Evolutionary conservation across 2,329 filamentous ascomycete genomes (phyloP), one percentile per base, ranked within the genome.

Genomic region (Diaporthe sp.): DNA sequence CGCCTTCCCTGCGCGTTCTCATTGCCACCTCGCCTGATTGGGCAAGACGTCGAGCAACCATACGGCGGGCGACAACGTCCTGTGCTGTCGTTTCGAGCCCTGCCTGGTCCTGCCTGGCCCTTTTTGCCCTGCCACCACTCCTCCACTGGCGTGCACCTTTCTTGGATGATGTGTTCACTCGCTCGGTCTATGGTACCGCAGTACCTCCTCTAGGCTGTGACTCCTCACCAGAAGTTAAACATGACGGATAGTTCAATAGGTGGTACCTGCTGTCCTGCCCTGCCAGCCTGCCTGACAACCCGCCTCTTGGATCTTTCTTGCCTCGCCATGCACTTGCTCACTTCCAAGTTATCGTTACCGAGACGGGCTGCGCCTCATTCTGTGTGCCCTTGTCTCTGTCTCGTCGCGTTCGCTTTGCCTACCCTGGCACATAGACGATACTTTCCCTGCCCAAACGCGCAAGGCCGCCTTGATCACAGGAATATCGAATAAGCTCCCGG

Each of bases 1-100:
- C 55, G 71, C 46, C 70, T 57, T 75, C 74, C 74, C 74, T 76
- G 74, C 74, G 67, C 61, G 57, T 65, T 31, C 65, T 57, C 59
- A 51, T 76, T 59, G 74, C 71, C 71, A 74, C 74, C 39, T 28
- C 17, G 3, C 22, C 46, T 76, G 74, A 76, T 74, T 76, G 74
- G 74, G 9, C 37, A 10, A 28, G 13, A 22, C 6, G 25, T 49
- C 53, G 61, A 62, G 46, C 25, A 22, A 6, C 9, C 15, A 34
- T 76, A 74, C 71, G 74, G 74, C 74, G 58, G 57, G 46, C 58
- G 44, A 55, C 55, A 76, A 9, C 6, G n/a, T 22, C 74, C 74
- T 37, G 31, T 70, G 42, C 62, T 76, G 74, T 46, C 62, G 74
- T 76, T 69, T 76, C 74, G 74, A 74, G 67, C 57, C 67, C 39